Base-by-base conservation (phyloP, 2,329 filamentous ascomycete species). In the Juglanconis oblonga region DNA sequence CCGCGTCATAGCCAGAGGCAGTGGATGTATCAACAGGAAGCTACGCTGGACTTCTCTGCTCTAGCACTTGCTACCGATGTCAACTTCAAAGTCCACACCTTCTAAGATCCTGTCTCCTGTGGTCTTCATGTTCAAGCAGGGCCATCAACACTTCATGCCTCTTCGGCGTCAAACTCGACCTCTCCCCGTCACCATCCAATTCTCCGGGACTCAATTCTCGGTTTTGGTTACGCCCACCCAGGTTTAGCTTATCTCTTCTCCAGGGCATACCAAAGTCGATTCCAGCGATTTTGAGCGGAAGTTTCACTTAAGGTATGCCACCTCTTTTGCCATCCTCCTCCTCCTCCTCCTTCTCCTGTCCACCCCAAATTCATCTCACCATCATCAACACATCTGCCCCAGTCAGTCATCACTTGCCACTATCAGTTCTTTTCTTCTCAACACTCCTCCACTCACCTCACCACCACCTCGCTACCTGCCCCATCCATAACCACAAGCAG, bases 231-330 rank as follows among this genome's bases (percentile, higher is more conserved):
- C 52, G 29, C 54, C 61, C 49, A 47, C 54, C 47, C 61, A 63
- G 45, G 35, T 58, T 58, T 63, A 63, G 51, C 45, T 40, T 52
- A 61, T 61, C 58, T 57, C 58, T 63, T 63, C 58, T 58, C 54
- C 52, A 58, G 45, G 57, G 38, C 50, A 52, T 48, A 58, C 40
- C 40, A 38, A 50, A 17, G 45, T 48, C 50, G 32, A 49, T 53
- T 57, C 48, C 57, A 62, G 57, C 57, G 57, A 32, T 60, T 62
- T 55, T 42, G 40, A 61, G 58, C 58, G 61, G 40, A 60, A 31
- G 35, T 51, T 57, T 62, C 38, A 47, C 38, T 57, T 57, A 57
- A 49, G 57, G 58, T 57, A 53, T 52, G 52, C 31, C 17, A 24
- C 9, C 13, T 42, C 42, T 35, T 36, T 7, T 31, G 45, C 53